These are phyloP conservation scores for Wickerhamomyces queroliae DNA, from an alignment of 805 yeast genomes.

Conservation along the genomic window DNA sequence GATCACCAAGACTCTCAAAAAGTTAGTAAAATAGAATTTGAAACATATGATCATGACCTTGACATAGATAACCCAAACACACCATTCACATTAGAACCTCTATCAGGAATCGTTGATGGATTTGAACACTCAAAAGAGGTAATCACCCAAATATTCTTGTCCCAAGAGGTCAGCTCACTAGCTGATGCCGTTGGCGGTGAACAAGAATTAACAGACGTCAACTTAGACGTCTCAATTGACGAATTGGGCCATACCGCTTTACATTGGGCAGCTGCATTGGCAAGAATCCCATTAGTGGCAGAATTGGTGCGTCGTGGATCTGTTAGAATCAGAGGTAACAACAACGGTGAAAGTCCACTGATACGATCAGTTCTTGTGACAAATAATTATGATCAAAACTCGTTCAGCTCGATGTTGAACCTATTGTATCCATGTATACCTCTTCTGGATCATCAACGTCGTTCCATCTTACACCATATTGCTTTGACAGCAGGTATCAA, in stretches of 20 bases:
- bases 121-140: conserved; percentile 35
- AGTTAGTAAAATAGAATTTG: conserved; percentile 7
- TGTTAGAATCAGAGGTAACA: conserved; percentile 67
- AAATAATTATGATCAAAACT: conserved; percentile 71
- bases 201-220: conserved; percentile 28
- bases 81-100: conserved; percentile 45
- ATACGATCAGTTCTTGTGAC: conserved; percentile 81
- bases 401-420: conserved; percentile 66
- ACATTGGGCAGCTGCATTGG: conserved; percentile 95
- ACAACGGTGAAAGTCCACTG: conserved; percentile 82
- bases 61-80: conserved; percentile 34
- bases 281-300: conserved; percentile 62
- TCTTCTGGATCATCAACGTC: conserved; percentile 58
- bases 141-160: conserved; percentile 46
- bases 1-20: neutral
- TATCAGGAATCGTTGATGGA: conserved; percentile 24
- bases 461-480: conserved; percentile 85
- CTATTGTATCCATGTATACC: conserved; percentile 70
- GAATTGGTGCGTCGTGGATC: conserved; percentile 66
- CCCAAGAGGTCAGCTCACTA: conserved; percentile 28
- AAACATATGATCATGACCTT: conserved; percentile 31
- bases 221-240: conserved; percentile 83
- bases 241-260: conserved; percentile 89
- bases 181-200: conserved; percentile 26
- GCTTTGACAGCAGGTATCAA: conserved; percentile 73